A percentile compares a stretch with the other conserved stretches of the same genome.
Evolutionary conservation across 2,329 filamentous ascomycete species (phyloP).

Genomic region (Aspergillus awamori): DNA sequence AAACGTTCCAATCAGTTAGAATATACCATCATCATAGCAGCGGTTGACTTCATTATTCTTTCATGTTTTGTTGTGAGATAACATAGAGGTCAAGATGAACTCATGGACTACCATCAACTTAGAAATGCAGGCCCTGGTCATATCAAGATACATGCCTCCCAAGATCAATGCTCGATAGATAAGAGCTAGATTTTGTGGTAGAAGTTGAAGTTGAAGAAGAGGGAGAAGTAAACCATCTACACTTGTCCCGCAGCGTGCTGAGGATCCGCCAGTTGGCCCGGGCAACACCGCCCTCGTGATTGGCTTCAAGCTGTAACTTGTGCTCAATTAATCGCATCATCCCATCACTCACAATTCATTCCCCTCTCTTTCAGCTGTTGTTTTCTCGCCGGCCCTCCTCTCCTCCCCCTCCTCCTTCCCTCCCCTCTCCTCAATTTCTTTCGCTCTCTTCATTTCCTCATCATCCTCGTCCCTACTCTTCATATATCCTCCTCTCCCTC

Average conservation of each 20-base stretch:
- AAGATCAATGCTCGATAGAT: no score
- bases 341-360: neutral
- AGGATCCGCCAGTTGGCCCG: slow-evolving; percentile 5
- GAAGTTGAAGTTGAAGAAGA: no score
- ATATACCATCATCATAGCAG: no score
- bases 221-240: no score
- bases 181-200: no score
- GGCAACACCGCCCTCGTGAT: slow-evolving; percentile 10
- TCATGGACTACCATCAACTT: no score
- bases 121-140: no score
- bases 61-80: no score
- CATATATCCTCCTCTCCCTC: slow-evolving; percentile 7
- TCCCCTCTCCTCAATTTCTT: neutral
- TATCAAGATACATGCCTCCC: no score
- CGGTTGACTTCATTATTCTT: no score
- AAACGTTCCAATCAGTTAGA: no score
- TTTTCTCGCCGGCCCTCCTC: neutral
- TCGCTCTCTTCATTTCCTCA: slow-evolving; percentile 6
- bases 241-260: neutral
- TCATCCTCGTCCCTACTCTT: slow-evolving; percentile 2
- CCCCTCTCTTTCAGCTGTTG: neutral
- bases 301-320: neutral
- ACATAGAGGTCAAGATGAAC: no score
- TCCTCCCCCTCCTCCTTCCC: neutral
- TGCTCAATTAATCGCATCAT: slow-evolving; percentile 2